phyloP scores from a whole-genome alignment of 345 rosid species.

The Citrus maxima region DNA sequence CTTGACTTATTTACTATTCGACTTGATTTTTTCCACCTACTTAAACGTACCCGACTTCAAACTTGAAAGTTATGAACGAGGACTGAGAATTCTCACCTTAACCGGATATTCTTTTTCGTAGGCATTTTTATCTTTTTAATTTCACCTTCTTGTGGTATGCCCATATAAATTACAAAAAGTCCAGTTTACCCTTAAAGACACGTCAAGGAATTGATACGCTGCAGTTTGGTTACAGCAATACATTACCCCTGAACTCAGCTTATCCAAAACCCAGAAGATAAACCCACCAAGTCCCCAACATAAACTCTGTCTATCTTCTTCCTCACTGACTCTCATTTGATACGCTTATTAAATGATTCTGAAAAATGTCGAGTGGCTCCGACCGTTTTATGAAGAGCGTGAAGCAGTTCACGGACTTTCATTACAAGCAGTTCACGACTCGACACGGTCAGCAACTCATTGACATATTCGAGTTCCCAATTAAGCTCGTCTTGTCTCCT shows the following conservation, averaged over 20 bases:
- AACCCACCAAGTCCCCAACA: neutral
- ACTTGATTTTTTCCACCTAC: too few species aligned
- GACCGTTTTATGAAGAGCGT: constrained; percentile 50
- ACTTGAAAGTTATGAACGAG: too few species aligned
- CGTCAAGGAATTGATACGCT: neutral
- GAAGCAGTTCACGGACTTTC: constrained; percentile 55
- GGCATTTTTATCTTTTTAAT: too few species aligned
- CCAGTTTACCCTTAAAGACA: too few species aligned
- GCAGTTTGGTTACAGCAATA: neutral
- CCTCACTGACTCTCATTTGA: constrained; percentile 4
- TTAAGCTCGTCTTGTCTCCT: constrained; percentile 74
- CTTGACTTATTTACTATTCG: too few species aligned
- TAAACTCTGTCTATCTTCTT: neutral
- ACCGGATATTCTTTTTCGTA: too few species aligned
- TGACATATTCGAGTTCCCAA: constrained; percentile 71
- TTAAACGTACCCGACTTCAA: too few species aligned
- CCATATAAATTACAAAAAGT: too few species aligned
- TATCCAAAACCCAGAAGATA: constrained; percentile 10
- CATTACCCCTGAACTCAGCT: neutral
- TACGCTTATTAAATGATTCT: neutral
- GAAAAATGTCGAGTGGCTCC: constrained; percentile 60
- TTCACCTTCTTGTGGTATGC: too few species aligned
- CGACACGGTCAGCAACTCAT: constrained; percentile 67
- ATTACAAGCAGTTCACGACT: constrained; percentile 49
- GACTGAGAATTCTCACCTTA: too few species aligned